Evolutionary conservation across 1,284 basidiomycete species (phyloP).

Genomic region (Schizopora paradoxa): DNA sequence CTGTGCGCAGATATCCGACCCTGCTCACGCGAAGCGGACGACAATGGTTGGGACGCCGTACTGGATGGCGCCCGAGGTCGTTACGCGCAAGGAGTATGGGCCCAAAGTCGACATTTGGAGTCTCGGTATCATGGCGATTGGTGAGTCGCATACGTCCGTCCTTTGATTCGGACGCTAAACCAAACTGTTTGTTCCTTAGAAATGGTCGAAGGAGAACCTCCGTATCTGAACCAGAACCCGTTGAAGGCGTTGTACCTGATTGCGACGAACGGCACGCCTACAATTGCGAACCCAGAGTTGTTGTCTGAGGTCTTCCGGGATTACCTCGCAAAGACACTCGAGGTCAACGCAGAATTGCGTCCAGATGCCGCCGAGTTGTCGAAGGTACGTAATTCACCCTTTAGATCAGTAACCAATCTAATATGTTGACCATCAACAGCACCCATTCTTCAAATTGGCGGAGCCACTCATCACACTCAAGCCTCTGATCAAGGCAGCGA

Average conservation of each 20-base stretch:
- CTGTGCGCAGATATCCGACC: slow-evolving; percentile 95
- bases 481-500: slow-evolving; percentile 90
- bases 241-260: slow-evolving; percentile 94
- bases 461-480: slow-evolving; percentile 85
- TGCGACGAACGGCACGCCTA: slow-evolving; percentile 97
- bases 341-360: slow-evolving; percentile 91
- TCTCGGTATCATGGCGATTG: slow-evolving; percentile 98
- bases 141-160: slow-evolving; percentile 37
- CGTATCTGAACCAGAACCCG: slow-evolving; percentile 96
- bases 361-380: slow-evolving; percentile 84
- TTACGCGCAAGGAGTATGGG: slow-evolving; percentile 97
- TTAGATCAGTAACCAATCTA: neutral
- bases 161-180: slow-evolving; percentile 6
- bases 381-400: slow-evolving; percentile 43
- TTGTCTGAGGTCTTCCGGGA: slow-evolving; percentile 85
- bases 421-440: slow-evolving; percentile 37
- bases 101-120: slow-evolving; percentile 99
- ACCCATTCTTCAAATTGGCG: slow-evolving; percentile 84
- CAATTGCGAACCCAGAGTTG: slow-evolving; percentile 92
- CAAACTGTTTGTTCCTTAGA: slow-evolving; percentile 42
- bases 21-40: slow-evolving; percentile 85
- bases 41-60: slow-evolving; percentile 99
- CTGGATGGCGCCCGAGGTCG: slow-evolving; percentile 99
- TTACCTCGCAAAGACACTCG: slow-evolving; percentile 85
- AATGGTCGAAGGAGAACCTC: slow-evolving; percentile 99